Percentiles rank a stretch among this genome's conserved stretches.
Evolutionary conservation across 345 rosid genomes (phyloP).

Genomic region (Erodium maritimum): DNA sequence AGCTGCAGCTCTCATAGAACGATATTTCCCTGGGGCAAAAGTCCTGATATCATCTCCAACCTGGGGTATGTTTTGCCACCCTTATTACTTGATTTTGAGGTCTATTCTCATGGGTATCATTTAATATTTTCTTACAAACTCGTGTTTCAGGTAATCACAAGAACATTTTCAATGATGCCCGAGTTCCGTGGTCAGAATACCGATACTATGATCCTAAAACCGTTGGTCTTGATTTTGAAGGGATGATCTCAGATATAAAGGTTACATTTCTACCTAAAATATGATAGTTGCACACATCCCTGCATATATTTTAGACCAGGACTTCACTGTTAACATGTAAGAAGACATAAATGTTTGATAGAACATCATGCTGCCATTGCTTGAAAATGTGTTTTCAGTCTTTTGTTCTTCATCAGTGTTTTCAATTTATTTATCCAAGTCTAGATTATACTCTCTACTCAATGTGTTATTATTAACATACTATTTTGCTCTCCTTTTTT

Average conservation of each 20-base stretch:
- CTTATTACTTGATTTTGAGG: conserved; percentile 7
- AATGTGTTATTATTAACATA: not conserved
- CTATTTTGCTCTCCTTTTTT: not conserved
- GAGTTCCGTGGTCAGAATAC: conserved; percentile 94
- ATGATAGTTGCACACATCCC: not conserved
- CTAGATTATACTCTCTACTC: no score
- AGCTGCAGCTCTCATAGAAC: conserved; percentile 86
- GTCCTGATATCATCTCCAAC: conserved; percentile 85
- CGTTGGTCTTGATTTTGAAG: conserved; percentile 96
- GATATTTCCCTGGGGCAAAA: conserved; percentile 87
- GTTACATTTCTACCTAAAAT: conserved; percentile 13
- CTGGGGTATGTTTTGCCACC: conserved; percentile 48
- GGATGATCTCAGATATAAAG: conserved; percentile 90
- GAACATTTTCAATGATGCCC: conserved; percentile 91
- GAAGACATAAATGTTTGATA: no score
- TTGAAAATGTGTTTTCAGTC: not conserved
- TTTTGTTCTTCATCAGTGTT: not conserved
- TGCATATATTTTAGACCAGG: no score
- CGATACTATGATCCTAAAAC: conserved; percentile 93
- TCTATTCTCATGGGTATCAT: not conserved
- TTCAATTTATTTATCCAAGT: no score
- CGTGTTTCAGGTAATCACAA: conserved; percentile 75
- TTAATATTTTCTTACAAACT: not conserved
- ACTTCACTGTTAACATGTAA: no score
- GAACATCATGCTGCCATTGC: no score